Percentiles rank a stretch among this genome's conserved stretches.
These are phyloP conservation scores for Hordeum marinum DNA, from an alignment of 176 grass and related monocot species.

Conservation along the genomic window DNA sequence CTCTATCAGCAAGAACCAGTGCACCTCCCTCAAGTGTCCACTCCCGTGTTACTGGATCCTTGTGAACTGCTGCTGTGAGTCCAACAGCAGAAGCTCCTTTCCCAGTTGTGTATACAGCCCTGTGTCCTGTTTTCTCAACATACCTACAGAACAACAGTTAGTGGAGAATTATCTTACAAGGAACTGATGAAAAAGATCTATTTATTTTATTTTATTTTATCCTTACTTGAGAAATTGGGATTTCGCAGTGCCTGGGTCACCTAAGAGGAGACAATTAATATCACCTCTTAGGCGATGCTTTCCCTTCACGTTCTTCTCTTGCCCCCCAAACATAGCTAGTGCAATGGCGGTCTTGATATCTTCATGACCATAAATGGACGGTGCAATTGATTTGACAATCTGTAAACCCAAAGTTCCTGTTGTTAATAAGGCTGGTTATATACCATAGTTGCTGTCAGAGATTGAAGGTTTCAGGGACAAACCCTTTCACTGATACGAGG, in stretches of 20 bases:
- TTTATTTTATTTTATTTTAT: background rate
- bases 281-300: slow-evolving; percentile 95
- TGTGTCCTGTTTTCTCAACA: slow-evolving; percentile 95
- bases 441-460: slow-evolving; percentile 12
- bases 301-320: slow-evolving; percentile 90
- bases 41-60: slow-evolving; percentile 96
- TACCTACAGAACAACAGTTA: slow-evolving; percentile 51
- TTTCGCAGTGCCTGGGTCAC: slow-evolving; percentile 99
- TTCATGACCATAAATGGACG: slow-evolving; percentile 98
- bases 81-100: slow-evolving; percentile 98
- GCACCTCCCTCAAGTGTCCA: slow-evolving; percentile 98
- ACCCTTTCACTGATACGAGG: slow-evolving; percentile 97
- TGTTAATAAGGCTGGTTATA: background rate
- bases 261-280: slow-evolving; percentile 93
- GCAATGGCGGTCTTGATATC: slow-evolving; percentile 96
- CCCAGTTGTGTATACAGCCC: slow-evolving; percentile 96
- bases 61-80: slow-evolving; percentile 92
- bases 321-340: slow-evolving; percentile 96
- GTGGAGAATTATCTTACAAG: background rate
- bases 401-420: slow-evolving; percentile 23
- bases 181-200: background rate
- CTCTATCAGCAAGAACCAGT: slow-evolving; percentile 92
- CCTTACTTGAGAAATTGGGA: slow-evolving; percentile 99
- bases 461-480: slow-evolving; percentile 24
- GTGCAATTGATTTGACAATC: slow-evolving; percentile 98